Conservation (phyloP, 2,329 filamentous ascomycete genomes). For the Talaromyces sp. region DNA sequence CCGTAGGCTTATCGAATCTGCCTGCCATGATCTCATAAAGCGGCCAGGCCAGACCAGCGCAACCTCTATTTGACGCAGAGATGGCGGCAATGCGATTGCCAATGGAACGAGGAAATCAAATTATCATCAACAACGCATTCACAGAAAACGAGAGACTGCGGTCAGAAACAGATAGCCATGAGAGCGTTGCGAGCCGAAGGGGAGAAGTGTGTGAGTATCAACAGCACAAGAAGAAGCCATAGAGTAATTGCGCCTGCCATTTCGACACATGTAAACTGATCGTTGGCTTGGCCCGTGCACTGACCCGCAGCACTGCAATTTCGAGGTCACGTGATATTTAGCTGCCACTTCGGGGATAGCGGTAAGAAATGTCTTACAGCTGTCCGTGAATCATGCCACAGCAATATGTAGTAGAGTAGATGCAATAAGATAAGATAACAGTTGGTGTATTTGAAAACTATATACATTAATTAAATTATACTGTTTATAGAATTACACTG, state of each 20-base stretch:
- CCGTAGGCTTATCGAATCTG: slow-evolving; percentile 9
- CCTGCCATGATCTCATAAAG: slow-evolving; percentile 6
- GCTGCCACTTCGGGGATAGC: background rate
- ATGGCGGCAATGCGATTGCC: background rate
- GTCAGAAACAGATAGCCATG: background rate
- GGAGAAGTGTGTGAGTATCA: background rate
- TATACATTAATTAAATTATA: too few species aligned
- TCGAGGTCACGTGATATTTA: background rate
- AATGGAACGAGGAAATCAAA: background rate
- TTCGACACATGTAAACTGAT: background rate
- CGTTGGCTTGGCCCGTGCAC: background rate
- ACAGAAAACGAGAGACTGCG: background rate
- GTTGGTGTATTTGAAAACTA: too few species aligned
- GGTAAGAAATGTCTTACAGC: too few species aligned
- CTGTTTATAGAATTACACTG: too few species aligned
- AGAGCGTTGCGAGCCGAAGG: background rate
- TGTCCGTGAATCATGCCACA: too few species aligned
- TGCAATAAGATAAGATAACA: too few species aligned
- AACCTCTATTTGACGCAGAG: background rate
- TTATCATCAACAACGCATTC: background rate
- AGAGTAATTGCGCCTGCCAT: background rate
- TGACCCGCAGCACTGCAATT: background rate
- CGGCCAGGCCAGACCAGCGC: background rate
- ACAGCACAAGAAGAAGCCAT: background rate
- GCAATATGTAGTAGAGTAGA: too few species aligned